Evolutionary conservation across 371 early-diverging fungal genomes (phyloP), one percentile per base, ranked within the genome.

Genomic region (Smittium mucronatum): DNA sequence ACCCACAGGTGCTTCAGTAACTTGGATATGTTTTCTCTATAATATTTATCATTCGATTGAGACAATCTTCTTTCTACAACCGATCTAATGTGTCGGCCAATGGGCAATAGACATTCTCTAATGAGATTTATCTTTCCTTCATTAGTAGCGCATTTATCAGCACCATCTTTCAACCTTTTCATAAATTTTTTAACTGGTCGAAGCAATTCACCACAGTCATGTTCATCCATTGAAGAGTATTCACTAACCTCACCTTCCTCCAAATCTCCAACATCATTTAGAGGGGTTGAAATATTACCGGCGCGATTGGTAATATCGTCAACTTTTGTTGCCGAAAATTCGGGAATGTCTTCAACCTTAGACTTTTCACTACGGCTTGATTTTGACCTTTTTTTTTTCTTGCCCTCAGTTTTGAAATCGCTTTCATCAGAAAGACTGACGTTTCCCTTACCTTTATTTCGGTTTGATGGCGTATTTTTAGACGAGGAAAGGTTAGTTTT

Each of bases 31-130:
- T 63, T 61, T 68, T 75, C 67, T 68, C 67, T 29, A 5, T 58
- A 58, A 30, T 34, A 25, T 57, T 72, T 65, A 35, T 58, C 57
- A 32, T 47, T 25, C 16, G 67, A 58, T 30, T 71, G 72, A 34
- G 71, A 28, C 25, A 69, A 36, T 69, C 70, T 70, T 36, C 77
- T 71, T 35, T 75, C 73, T 16, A 82, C 70, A 16, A 78, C 71
- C 25, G 77, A 72, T 1, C 80, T 77, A 64, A 90, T 87, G 31
- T 81, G 84, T 26, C 81, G 78, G 11, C 89, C 91, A 69, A 89
- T 85, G 34, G 76, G 79, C 34, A 74, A 68, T 58, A 89, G 70
- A 57, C 83, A 84, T 34, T 84, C 83, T 60, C 79, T 78, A 68
- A 88, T 84, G 58, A 85, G 76, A 33, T 74, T 74, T 2, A 85